Evolutionary conservation across 108 stramenopile genomes (phyloP), one percentile per base, ranked within the genome.

Genomic region (Nitzschia sp.): DNA sequence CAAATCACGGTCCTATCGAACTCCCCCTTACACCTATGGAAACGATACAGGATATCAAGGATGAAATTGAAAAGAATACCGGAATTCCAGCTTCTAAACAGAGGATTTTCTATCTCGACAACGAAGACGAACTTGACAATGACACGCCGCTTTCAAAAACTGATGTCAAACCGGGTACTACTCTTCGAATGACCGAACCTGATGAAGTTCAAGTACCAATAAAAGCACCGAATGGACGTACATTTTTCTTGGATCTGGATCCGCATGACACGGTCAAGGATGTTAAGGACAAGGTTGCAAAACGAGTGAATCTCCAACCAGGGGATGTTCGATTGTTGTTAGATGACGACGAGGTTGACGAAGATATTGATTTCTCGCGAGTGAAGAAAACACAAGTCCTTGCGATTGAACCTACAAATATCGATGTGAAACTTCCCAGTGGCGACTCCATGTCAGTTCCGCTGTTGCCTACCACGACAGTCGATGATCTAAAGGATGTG

Each of bases 1-100:
- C 46, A 17, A 6, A 48, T 17, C 14, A 48, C 3, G 14, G n/a
- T 6, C 14, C n/a, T 5, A 17, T 75, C 41, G 42, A 63, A 38
- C 15, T 63, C 3, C 17, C 44, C 17, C 15, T 75, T 11, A 12
- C 65, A 10, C 75, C 75, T 7, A 70, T 39, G 21, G 40, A 22
- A 10, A 76, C 75, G 25, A 62, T 68, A 6, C 10, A 55, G 8
- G 75, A 76, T 17, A 51, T 76, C 39, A 70, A 70, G 52, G 63
- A 76, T 41, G 12, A 55, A 15, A 48, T 76, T 37, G 75, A 46
- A 34, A 56, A 56, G 8, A 38, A 65, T 11, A 69, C 69, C 14
- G 69, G 75, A 0, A 41, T 65, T 19, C 68, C 68, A 10, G 50
- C 22, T 12, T 2, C 44, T 0, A 41, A 70, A 10, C 62, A 64